These are phyloP conservation scores for Fusarium ambrosium DNA, from an alignment of 2,329 filamentous ascomycete genomes.

Conservation along the genomic window DNA sequence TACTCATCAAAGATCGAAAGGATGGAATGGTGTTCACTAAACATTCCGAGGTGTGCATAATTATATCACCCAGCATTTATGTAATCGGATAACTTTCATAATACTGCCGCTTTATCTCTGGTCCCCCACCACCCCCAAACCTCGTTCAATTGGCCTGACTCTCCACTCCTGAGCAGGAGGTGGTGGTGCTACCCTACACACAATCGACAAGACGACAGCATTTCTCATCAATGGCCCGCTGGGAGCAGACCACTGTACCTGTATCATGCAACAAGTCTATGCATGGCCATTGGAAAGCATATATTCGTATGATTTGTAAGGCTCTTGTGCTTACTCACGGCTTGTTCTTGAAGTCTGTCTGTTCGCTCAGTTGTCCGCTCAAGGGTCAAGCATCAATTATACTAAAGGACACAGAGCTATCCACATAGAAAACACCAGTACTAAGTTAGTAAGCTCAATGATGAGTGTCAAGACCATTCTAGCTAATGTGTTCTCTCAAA, in stretches of 20 bases:
- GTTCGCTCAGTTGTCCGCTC: too few relatives aligned
- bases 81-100: neutral
- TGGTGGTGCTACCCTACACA: neutral
- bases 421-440: neutral
- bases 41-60: neutral
- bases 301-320: neutral
- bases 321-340: neutral
- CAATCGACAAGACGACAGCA: neutral
- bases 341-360: neutral
- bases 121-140: neutral
- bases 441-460: neutral
- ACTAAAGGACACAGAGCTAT: too few relatives aligned
- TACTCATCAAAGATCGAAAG: neutral
- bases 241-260: neutral
- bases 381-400: too few relatives aligned
- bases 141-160: neutral
- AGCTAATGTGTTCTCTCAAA: neutral
- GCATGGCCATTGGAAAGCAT: neutral
- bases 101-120: neutral
- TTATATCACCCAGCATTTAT: neutral
- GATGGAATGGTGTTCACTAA: neutral
- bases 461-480: neutral
- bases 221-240: neutral
- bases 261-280: neutral
- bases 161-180: neutral